These are phyloP conservation scores for Gliomastix tumulicola DNA, from an alignment of 2,329 filamentous ascomycete species.

Conservation along the genomic window DNA sequence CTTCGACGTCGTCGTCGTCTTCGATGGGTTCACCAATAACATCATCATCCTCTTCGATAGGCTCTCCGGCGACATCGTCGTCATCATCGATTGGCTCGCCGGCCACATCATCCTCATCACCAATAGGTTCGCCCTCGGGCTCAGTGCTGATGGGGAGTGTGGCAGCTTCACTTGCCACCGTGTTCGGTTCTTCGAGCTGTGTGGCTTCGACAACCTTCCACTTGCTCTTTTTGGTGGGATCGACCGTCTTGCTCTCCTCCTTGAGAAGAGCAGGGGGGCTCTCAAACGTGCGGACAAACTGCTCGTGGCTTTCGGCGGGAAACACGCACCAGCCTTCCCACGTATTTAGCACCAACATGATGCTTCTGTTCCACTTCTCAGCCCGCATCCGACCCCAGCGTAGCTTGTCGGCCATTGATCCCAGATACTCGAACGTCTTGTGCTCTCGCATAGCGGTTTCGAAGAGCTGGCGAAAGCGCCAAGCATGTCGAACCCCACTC, in stretches of 20 bases:
- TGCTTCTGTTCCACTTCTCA: constrained; percentile 78
- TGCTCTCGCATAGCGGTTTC: constrained; percentile 63
- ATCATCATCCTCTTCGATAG: constrained; percentile 32
- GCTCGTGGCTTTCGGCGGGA: constrained; percentile 63
- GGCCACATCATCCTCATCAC: constrained; percentile 35
- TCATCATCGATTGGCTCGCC: constrained; percentile 32
- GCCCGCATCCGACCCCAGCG: constrained; percentile 75
- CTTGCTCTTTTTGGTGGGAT: constrained; percentile 25
- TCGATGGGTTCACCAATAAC: constrained; percentile 27
- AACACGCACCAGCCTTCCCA: constrained; percentile 73
- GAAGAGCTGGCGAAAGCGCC: constrained; percentile 79
- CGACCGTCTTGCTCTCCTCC: constrained; percentile 17
- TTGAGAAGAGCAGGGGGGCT: constrained; percentile 48
- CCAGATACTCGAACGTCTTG: constrained; percentile 69
- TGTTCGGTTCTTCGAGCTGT: not conserved
- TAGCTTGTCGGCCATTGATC: constrained; percentile 62
- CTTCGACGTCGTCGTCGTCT: constrained; percentile 44
- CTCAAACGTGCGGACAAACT: constrained; percentile 64
- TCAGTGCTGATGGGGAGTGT: not conserved
- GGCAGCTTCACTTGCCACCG: not conserved
- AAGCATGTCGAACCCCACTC: constrained; percentile 73
- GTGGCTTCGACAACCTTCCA: constrained; percentile 44
- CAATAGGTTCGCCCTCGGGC: constrained; percentile 3
- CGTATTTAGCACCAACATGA: constrained; percentile 59
- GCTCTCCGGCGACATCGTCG: constrained; percentile 41